Percentiles rank a stretch among this genome's conserved stretches.
Evolutionary conservation across 2,329 filamentous ascomycete genomes (phyloP).

Genomic region (Atkinsonella hypoxylon): DNA sequence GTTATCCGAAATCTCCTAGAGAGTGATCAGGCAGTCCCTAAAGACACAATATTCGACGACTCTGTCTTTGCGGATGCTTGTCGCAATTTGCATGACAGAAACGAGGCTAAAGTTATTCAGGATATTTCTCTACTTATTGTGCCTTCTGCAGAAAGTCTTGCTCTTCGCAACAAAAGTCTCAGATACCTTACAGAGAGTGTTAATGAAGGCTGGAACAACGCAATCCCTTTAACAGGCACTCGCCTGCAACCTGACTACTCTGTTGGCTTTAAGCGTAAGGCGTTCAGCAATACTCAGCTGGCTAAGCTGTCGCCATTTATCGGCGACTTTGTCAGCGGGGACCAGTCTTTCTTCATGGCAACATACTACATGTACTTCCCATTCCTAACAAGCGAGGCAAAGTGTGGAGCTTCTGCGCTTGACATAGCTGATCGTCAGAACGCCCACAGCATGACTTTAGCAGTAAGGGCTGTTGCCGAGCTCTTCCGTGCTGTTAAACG

Average conservation of each 20-base stretch:
- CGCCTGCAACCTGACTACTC: constrained; percentile 32
- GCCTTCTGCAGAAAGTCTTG: constrained; percentile 25
- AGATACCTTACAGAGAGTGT: constrained; percentile 25
- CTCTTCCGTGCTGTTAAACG: constrained; percentile 25
- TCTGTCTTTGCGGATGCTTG: constrained; percentile 24
- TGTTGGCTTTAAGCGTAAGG: constrained; percentile 26
- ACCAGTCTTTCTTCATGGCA: constrained; percentile 30
- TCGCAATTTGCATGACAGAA: constrained; percentile 21
- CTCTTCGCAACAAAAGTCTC: constrained; percentile 17
- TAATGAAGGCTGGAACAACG: constrained; percentile 30
- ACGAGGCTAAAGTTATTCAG: constrained; percentile 23
- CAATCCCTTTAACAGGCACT: constrained; percentile 21
- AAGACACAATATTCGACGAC: constrained; percentile 23
- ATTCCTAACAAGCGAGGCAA: constrained; percentile 36
- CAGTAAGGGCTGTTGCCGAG: constrained; percentile 25
- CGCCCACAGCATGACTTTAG: constrained; percentile 28
- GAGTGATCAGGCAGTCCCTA: constrained; percentile 18
- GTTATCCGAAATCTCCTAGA: constrained; percentile 20
- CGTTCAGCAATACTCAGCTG: constrained; percentile 31
- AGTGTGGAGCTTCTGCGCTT: constrained; percentile 26
- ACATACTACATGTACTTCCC: constrained; percentile 37
- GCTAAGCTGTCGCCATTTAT: constrained; percentile 27
- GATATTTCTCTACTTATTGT: constrained; percentile 25
- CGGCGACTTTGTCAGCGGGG: constrained; percentile 18
- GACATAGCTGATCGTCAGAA: constrained; percentile 28